phyloP scores from a whole-genome alignment of 257 asterid genomes.

The Solanum chmielewskii region DNA sequence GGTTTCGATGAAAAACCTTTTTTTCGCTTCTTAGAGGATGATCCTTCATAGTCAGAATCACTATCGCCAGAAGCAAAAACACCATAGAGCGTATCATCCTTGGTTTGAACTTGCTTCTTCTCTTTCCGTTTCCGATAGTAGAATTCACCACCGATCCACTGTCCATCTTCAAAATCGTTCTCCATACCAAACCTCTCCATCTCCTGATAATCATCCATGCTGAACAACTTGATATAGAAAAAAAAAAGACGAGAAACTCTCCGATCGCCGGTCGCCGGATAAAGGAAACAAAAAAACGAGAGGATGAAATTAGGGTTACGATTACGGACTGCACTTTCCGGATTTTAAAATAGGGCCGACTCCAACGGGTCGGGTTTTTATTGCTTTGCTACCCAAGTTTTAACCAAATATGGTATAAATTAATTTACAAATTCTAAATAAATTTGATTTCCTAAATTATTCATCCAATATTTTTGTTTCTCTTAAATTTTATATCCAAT shows the following conservation, averaged over 20 bases:
- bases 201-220: slow-evolving; percentile 75
- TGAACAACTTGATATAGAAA: not conserved
- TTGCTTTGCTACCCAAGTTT: not conserved
- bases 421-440: not conserved
- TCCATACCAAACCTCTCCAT: slow-evolving; percentile 78
- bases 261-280: not conserved
- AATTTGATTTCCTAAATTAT: not conserved
- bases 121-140: slow-evolving; percentile 41
- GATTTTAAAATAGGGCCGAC: not conserved
- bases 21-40: slow-evolving; percentile 46
- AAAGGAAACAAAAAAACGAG: not conserved
- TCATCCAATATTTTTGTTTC: not conserved
- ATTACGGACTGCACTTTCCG: not conserved
- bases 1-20: slow-evolving; percentile 35
- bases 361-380: not conserved
- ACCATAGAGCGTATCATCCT: slow-evolving; percentile 69
- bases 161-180: slow-evolving; percentile 68
- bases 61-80: slow-evolving; percentile 71
- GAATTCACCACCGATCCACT: slow-evolving; percentile 67
- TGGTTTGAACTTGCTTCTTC: slow-evolving; percentile 55
- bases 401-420: not conserved
- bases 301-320: not conserved
- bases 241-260: not conserved
- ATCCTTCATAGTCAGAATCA: slow-evolving; percentile 47
- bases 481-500: not conserved